Base-by-base conservation (phyloP, 2,329 filamentous ascomycete genomes). In the Fusarium siculi region DNA sequence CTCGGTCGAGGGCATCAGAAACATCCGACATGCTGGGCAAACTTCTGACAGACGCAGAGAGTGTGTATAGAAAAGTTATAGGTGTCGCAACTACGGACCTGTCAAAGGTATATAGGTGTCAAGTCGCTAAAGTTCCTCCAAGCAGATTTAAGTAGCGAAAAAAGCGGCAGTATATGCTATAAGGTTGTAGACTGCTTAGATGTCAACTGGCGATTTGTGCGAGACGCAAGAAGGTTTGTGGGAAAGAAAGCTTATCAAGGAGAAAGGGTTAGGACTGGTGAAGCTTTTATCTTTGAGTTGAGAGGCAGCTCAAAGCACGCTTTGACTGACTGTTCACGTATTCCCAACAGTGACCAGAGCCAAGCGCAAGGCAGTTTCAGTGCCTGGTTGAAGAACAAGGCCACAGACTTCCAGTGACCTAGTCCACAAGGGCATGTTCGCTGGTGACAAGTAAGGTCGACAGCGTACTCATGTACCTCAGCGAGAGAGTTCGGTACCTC, bases 1-100 rank as follows among this genome's bases (percentile, higher is more conserved):
- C 69, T 3, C 36, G 43, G 21, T 71, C 62, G 4, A 74, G 43
- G 9, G 68, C 66, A 21, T 56, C 61, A 18, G 30, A 16, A 18
- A 39, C 6, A 9, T n/a, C 39, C n/a, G 50, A 37, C 43, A 69
- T 74, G 49, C 1, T 47, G 19, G 28, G 9, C 11, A 56, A 9
- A 8, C 4, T 19, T 11, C 9, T 3, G 8, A 53, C 4, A 28
- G 23, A 55, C 37, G 32, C 25, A 36, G 9, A 18, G 19, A 39
- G n/a, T 7, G 1, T 18, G 25, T 34, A 21, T 23, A 12, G 28
- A n/a, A 3, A 18, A n/a, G 18, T 18, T 23, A 5, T 21, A 9
- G 19, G 10, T 42, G 34, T 32, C 18, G 15, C 32, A n/a, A n/a
- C 42, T 28, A 18, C n/a, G 30, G 7, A 14, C 21, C 21, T 30